These are phyloP conservation scores for Trichoderma atroviride DNA, from an alignment of 2,329 filamentous ascomycete genomes.

Conservation along the genomic window DNA sequence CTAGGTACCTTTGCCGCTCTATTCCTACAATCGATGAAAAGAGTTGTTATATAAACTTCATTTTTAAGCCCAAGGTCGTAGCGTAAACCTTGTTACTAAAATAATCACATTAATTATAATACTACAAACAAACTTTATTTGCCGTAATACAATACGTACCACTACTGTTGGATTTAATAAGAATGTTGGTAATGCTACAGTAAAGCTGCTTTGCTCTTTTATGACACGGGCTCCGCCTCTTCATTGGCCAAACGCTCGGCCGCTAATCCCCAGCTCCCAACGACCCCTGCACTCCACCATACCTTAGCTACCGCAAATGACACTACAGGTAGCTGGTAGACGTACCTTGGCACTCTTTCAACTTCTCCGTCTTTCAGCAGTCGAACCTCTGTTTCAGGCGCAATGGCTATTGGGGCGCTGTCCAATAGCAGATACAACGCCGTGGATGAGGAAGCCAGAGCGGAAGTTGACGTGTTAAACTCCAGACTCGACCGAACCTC, in stretches of 20 bases:
- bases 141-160: neutral
- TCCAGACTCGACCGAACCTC: conserved; percentile 87
- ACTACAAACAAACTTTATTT: neutral
- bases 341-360: neutral
- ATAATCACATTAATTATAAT: neutral
- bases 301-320: conserved; percentile 6
- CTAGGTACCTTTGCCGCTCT: too few species aligned
- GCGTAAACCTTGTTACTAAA: too few species aligned
- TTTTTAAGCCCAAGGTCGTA: neutral
- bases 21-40: neutral
- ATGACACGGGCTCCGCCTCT: neutral
- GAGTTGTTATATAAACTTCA: neutral
- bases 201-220: neutral
- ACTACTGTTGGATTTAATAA: neutral
- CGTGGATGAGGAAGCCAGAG: conserved; percentile 67
- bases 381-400: conserved; percentile 8
- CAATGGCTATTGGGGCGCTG: conserved; percentile 54
- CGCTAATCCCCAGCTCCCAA: neutral
- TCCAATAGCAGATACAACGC: conserved; percentile 50
- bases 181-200: neutral
- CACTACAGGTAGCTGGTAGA: neutral
- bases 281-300: neutral
- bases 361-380: neutral
- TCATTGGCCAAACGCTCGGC: neutral
- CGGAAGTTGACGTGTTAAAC: conserved; percentile 71